Evolutionary conservation across 805 yeast genomes (phyloP), one percentile per base, ranked within the genome.

Genomic region (Yarrowia alimentaria): DNA sequence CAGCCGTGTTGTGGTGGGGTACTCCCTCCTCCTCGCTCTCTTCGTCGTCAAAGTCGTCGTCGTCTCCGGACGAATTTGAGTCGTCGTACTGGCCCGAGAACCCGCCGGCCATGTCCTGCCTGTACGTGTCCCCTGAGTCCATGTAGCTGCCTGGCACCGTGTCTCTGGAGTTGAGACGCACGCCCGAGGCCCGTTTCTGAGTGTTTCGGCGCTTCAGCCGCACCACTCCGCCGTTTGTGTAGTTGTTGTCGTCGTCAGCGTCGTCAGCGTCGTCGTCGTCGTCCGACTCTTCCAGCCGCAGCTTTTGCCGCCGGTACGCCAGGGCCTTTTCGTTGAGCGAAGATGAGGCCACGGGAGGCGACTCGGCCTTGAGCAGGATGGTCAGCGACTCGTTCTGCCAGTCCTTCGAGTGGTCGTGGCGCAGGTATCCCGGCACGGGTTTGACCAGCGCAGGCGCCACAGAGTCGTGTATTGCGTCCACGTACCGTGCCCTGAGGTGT

Each of bases 401-500:
- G 7, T 34, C 42, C 4, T 32, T 25, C 6, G 40, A 34, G 20
- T 33, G 32, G 17, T 47, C 42, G 16, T 47, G 40, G 9, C 51
- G 25, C 12, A 47, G 40, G 42, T 47, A 34, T n/a, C 42, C 51
- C 6, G 51, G 51, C 8, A 47, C 42, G 13, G 64, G 64, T 30
- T 53, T 51, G 38, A 61, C 59, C 28, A 61, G 54, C 32, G 58
- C 54, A 17, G 58, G 58, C 9, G 63, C 64, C 11, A 62, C 55
- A 1, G 61, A 63, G 53, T 61, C 65, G 16, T 58, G 57, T 31
- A 58, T 55, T 31, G 59, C 33, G 26, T 57, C 58, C 16, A 60
- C 54, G 48, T 65, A 65, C 18, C 61, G 57, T 11, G 61, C 58
- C 28, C 69, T 55, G 12, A 66, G 57, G 31, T 60, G 60, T 28